These are phyloP conservation scores for Leccinum arenicola DNA, from an alignment of 768 basidiomycete species.

Conservation along the genomic window DNA sequence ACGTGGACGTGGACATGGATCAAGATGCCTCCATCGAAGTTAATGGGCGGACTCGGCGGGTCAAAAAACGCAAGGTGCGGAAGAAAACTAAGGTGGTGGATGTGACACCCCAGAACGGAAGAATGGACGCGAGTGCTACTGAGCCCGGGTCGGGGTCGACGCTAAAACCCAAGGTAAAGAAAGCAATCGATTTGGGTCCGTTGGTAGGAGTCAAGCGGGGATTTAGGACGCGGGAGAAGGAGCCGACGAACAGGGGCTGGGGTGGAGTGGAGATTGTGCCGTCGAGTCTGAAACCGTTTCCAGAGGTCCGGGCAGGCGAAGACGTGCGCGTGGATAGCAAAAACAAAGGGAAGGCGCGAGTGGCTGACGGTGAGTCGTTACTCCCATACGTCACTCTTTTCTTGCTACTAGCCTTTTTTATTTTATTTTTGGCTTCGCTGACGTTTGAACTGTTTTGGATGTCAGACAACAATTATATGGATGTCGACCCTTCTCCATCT, in stretches of 20 bases:
- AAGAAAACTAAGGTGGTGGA: constrained; percentile 34
- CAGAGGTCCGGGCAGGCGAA: constrained; percentile 12
- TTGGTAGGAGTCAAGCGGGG: constrained; percentile 59
- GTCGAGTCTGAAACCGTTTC: constrained; percentile 20
- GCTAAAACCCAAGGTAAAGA: not conserved
- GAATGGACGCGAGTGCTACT: not conserved
- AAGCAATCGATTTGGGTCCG: constrained; percentile 54
- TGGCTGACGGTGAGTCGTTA: constrained; percentile 22
- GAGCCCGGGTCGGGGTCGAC: not conserved
- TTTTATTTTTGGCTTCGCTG: not conserved
- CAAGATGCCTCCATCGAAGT: constrained; percentile 11
- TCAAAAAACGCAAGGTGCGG: constrained; percentile 21
- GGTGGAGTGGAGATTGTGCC: constrained; percentile 59
- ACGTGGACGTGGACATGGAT: constrained; percentile 25
- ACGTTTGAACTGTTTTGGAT: not conserved
- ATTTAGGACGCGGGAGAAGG: constrained; percentile 57
- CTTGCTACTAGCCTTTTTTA: not conserved
- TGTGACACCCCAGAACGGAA: not conserved
- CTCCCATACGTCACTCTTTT: not conserved
- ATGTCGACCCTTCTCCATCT: constrained; percentile 12
- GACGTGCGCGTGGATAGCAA: constrained; percentile 7
- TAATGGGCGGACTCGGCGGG: constrained; percentile 3
- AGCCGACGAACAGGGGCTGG: constrained; percentile 58
- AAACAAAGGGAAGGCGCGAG: constrained; percentile 19
- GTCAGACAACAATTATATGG: constrained; percentile 13